Evolutionary conservation across 2,329 filamentous ascomycete species (phyloP), one percentile per base, ranked within the genome.

Genomic region (Phaeosphaeriaceae sp.): DNA sequence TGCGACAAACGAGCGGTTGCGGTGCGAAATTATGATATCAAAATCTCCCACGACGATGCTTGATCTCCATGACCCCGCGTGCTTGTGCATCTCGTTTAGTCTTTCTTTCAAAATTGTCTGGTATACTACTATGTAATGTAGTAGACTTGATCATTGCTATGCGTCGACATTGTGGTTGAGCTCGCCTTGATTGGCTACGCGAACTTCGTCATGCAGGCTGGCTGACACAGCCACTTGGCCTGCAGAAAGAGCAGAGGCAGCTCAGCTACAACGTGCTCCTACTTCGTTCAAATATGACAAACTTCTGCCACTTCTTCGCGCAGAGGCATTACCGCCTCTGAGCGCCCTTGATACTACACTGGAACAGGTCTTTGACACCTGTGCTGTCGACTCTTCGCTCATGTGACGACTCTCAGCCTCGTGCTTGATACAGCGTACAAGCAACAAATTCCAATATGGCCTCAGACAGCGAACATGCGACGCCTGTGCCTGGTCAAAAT

Each of bases 181-280:
- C 6, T 19, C 22, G 17, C 3, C 27, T 46, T 58, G 51, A 54
- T 58, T 54, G 51, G 56, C 27, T 33, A 20, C n/a, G 13, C 41
- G 6, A 27, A 54, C 52, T 45, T 33, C 45, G 13, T 48, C 25
- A 50, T 57, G 50, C 55, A 53, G 50, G 51, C 46, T 42, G 11
- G 25, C 31, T 47, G 27, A 41, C 55, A 53, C 21, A 57, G 56
- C 51, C 56, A 31, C 48, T 24, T 13, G n/a, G 33, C 20, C 27
- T 41, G 21, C 36, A 7, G 50, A n/a, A 48, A 25, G 22, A 42
- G 21, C 49, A 48, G 36, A n/a, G 36, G n/a, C 25, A n/a, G 42
- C 49, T 53, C 49, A 57, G 49, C 45, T 47, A 27, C 55, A 20
- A 19, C 36, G 10, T 9, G n/a, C 27, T 22, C 40, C 51, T 46